Conservation (phyloP, 352 stramenopile genomes). For the Thraustotheca clavata region DNA sequence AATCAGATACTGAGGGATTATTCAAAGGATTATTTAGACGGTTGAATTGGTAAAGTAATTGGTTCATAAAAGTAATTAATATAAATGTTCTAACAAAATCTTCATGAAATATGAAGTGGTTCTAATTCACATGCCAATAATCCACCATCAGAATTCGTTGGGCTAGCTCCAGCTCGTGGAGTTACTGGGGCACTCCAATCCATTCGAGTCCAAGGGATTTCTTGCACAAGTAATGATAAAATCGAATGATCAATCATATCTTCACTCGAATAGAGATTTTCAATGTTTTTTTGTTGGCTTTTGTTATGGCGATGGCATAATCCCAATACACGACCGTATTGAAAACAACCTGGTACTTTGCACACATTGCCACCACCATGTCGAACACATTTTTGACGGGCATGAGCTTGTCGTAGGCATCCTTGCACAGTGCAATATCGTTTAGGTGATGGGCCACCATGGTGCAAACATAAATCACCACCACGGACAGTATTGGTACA, state of each 20-base stretch:
- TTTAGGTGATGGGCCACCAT: slow-evolving; percentile 10
- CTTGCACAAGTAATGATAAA: not conserved
- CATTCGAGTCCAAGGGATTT: not conserved
- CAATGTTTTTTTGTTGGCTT: not conserved
- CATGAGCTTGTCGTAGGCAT: slow-evolving; percentile 14
- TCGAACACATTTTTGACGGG: slow-evolving; percentile 18
- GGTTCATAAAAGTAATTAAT: too few species aligned
- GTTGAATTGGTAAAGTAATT: too few species aligned
- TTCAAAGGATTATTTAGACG: too few species aligned
- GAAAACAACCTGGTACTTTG: slow-evolving; percentile 11
- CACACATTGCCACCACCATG: slow-evolving; percentile 15
- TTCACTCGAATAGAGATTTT: not conserved
- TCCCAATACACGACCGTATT: slow-evolving; percentile 9
- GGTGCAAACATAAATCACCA: slow-evolving; percentile 7
- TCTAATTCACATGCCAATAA: not conserved
- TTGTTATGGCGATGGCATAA: slow-evolving; percentile 19
- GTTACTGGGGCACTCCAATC: not conserved
- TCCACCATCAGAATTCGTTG: too few species aligned
- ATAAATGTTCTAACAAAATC: not conserved
- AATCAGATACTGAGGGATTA: too few species aligned
- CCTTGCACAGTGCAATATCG: slow-evolving; percentile 18
- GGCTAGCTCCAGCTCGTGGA: too few species aligned
- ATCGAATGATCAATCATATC: slow-evolving; percentile 6
- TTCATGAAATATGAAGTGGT: not conserved
- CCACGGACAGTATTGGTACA: slow-evolving; percentile 5